Percentiles rank a stretch among this genome's conserved stretches.
Conservation (phyloP, 2,329 filamentous ascomycete species). For the Aspergillus puulaauensis region DNA sequence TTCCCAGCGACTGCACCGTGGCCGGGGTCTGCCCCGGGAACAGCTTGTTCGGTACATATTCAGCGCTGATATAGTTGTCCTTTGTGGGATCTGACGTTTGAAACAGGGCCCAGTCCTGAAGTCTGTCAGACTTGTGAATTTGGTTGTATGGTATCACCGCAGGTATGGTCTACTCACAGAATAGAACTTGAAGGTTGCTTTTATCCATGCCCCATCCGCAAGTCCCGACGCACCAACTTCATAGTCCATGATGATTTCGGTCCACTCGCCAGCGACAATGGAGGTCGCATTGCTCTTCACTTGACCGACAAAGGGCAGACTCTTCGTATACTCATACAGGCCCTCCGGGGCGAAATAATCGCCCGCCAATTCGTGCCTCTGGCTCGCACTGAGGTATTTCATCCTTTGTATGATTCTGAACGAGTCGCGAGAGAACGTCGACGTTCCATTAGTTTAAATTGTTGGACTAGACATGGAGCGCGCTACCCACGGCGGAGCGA, state of each 20-base stretch:
- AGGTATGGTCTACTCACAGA: neutral
- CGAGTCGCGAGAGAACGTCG: too few relatives aligned
- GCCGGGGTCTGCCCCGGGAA: neutral
- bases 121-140: too few relatives aligned
- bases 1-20: neutral
- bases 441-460: too few relatives aligned
- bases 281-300: neutral
- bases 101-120: neutral
- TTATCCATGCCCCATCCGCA: neutral
- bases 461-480: too few relatives aligned
- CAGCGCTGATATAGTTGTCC: neutral
- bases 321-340: neutral
- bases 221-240: neutral
- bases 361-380: neutral
- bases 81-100: neutral
- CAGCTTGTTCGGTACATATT: neutral
- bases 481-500: too few relatives aligned
- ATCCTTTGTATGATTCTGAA: neutral
- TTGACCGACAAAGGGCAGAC: neutral
- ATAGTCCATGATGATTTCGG: neutral
- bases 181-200: neutral
- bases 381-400: neutral
- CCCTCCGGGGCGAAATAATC: neutral
- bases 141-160: neutral
- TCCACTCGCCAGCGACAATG: neutral